These are phyloP conservation scores for Trichoderma semiorbis DNA, from an alignment of 2,329 filamentous ascomycete species.

Conservation along the genomic window DNA sequence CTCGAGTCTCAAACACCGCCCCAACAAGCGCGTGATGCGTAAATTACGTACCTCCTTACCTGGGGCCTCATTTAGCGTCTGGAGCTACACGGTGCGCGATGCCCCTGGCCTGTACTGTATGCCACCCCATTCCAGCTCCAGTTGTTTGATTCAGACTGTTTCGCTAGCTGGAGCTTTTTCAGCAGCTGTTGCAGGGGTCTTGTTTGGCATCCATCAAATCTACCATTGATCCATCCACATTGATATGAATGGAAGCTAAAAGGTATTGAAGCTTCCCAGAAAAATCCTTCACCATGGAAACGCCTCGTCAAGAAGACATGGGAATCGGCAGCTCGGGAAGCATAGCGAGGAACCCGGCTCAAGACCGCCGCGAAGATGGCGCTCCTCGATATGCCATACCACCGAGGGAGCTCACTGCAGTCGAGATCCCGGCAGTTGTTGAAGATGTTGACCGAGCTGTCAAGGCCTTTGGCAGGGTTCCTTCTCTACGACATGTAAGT, in stretches of 20 bases:
- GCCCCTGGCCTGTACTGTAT: neutral
- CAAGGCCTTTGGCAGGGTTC: conserved; percentile 40
- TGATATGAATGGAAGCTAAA: neutral
- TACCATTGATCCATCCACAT: neutral
- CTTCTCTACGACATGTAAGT: conserved; percentile 39
- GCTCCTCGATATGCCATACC: conserved; percentile 38
- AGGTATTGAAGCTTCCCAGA: neutral
- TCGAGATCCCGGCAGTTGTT: conserved; percentile 44
- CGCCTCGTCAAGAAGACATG: neutral
- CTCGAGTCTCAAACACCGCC: neutral
- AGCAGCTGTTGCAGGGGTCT: neutral
- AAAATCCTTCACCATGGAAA: neutral
- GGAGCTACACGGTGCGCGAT: neutral
- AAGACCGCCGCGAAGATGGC: conserved; percentile 16
- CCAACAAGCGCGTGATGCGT: conserved; percentile 19
- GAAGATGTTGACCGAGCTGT: conserved; percentile 42
- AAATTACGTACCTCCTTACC: conserved; percentile 19
- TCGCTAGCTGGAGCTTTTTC: conserved; percentile 8
- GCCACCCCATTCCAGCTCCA: neutral
- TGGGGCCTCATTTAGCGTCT: conserved; percentile 6
- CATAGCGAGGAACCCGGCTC: neutral
- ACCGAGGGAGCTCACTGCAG: conserved; percentile 35
- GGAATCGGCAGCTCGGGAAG: conserved; percentile 4
- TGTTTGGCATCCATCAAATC: neutral
- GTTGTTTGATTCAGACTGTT: neutral